Conservation (phyloP, 495 filamentous ascomycete species). For the Penicillium argentinense region DNA sequence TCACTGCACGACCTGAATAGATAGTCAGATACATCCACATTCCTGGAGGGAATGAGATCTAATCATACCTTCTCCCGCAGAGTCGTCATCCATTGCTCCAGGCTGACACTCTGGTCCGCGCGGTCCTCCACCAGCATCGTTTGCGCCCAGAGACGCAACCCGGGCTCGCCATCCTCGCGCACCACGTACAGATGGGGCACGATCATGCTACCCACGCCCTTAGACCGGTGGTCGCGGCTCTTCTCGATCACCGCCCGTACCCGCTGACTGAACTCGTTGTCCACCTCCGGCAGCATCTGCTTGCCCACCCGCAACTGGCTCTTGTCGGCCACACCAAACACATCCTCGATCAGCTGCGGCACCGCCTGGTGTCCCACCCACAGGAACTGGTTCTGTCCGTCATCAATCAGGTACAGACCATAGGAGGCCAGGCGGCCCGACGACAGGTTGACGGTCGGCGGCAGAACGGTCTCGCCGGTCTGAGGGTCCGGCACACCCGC, state of each 20-base stretch:
- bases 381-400: constrained; percentile 95
- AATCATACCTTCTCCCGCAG: constrained; percentile 91
- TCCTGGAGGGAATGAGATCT: background rate
- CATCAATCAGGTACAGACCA: constrained; percentile 96
- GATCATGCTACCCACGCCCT: constrained; percentile 85
- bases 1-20: constrained; percentile 30
- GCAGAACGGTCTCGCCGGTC: constrained; percentile 84
- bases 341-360: constrained; percentile 82
- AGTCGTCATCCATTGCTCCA: constrained; percentile 88
- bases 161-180: constrained; percentile 92
- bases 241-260: constrained; percentile 88
- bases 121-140: constrained; percentile 94
- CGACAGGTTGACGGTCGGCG: constrained; percentile 81
- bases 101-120: constrained; percentile 88
- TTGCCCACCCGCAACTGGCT: constrained; percentile 88
- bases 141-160: constrained; percentile 93
- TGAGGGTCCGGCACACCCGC: constrained; percentile 81
- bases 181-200: constrained; percentile 92
- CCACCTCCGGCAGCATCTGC: constrained; percentile 76
- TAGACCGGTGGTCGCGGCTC: constrained; percentile 79
- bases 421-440: constrained; percentile 85
- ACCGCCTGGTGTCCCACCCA: constrained; percentile 95
- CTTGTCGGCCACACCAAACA: constrained; percentile 81
- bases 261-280: constrained; percentile 95
- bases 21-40: background rate